A percentile compares a stretch with the other conserved stretches of the same genome.
Conservation (phyloP, 345 rosid species). For the Melaleuca alternifolia region DNA sequence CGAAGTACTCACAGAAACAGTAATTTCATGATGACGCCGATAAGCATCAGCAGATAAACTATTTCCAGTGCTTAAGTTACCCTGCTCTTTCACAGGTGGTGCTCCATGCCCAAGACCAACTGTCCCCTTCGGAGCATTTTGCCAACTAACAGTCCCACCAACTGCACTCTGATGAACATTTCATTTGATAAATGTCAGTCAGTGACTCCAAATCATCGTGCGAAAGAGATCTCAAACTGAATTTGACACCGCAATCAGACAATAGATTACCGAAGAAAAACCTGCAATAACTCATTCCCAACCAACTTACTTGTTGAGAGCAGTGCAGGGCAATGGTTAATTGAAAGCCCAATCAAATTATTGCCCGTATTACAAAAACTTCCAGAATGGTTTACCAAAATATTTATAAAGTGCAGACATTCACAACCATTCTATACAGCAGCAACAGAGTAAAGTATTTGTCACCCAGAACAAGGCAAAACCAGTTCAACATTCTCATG, state of each 20-base stretch:
- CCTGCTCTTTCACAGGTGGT: not conserved
- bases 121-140: conserved; percentile 20
- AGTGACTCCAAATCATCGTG: not conserved
- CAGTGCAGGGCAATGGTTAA: not conserved
- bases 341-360: not conserved
- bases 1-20: conserved; percentile 53
- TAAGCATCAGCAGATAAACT: conserved; percentile 59
- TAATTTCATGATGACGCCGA: conserved; percentile 71
- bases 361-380: not conserved
- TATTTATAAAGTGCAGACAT: not conserved
- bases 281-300: not conserved
- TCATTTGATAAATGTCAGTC: not conserved
- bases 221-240: not conserved
- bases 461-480: not conserved
- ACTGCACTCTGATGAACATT: conserved; percentile 17
- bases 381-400: not conserved
- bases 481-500: too few species aligned
- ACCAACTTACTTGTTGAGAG: not conserved
- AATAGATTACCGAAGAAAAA: not conserved
- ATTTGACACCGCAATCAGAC: not conserved
- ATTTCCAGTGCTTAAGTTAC: conserved; percentile 20
- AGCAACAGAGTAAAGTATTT: not conserved
- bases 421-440: not conserved
- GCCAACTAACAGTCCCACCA: conserved; percentile 18
- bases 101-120: conserved; percentile 24